Evolutionary conservation across 2,329 filamentous ascomycete genomes (phyloP), one percentile per base, ranked within the genome.

Genomic region (Aureobasidium zeae): DNA sequence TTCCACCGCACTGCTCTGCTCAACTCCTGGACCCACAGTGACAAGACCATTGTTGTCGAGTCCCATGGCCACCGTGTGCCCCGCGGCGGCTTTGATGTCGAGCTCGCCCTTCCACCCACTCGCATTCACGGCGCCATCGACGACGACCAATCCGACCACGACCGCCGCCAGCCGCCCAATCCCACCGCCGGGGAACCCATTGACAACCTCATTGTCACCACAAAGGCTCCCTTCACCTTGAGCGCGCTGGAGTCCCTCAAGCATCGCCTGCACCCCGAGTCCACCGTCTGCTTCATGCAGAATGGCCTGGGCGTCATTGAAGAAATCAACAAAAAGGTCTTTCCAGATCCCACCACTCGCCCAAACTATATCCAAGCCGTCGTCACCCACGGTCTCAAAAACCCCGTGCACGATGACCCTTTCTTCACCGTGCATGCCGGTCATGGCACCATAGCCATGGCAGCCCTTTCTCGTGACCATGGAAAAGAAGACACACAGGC

Each of bases 251-350:
- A 74, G 5, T 63, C 74, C 1, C 75, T 94, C 41, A 71, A 79
- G 2, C 72, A 77, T 49, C 75, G 85, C 8, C 64, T 93, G n/a
- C 71, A 74, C 31, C 67, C 73, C 2, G 66, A 77, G 20, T 86
- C 82, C 1, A 83, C 85, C 0, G 73, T 94, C 6, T 77, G 83
- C 47, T 74, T 94, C 44, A 61, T 93, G 45, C 82, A 86, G 45
- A 84, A 89, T 49, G 86, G 88, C 1, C 76, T 96, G 62, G 89
- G 91, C 1, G 68, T 86, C 2, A 70, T 86, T n/a, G 87, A 96
- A 36, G 73, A 79, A 36, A 71, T 95, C 29, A 86, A 86, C 53
- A 63, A 72, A 24, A 62, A 72, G 9, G 61, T 93, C 20, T 95
- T 94, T 52, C 72, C 76, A 0, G 74, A 88, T 48, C 69, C 74